Conservation (phyloP, 345 rosid genomes). For the Brassica juncea region DNA sequence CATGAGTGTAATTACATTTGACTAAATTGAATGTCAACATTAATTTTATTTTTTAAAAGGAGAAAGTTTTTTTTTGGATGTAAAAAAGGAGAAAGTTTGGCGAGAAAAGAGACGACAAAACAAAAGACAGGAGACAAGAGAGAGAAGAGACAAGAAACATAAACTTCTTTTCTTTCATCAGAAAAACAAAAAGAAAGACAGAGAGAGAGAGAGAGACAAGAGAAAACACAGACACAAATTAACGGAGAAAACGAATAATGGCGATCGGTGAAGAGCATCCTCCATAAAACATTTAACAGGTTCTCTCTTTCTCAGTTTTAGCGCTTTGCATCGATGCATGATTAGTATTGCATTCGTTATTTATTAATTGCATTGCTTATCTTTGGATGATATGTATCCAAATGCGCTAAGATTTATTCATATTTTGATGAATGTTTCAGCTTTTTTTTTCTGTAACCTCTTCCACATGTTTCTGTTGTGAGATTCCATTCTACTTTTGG, state of each 20-base stretch:
- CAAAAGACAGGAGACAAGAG: not conserved
- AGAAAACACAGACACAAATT: not conserved
- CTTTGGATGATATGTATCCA: not conserved
- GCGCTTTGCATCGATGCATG: not conserved
- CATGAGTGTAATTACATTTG: constrained; percentile 8
- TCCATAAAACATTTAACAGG: constrained; percentile 30
- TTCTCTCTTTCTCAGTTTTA: constrained; percentile 10
- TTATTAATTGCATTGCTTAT: not conserved
- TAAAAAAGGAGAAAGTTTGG: not conserved
- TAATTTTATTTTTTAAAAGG: not conserved
- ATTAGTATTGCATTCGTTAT: not conserved
- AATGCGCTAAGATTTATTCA: constrained; percentile 1
- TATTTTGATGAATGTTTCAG: not conserved
- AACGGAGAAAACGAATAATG: constrained; percentile 25
- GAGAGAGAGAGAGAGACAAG: not conserved
- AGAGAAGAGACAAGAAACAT: not conserved
- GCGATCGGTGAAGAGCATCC: constrained; percentile 45
- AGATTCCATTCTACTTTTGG: not conserved
- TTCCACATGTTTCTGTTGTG: not conserved
- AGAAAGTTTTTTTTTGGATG: not conserved
- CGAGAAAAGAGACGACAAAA: constrained; percentile 6
- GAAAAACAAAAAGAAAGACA: not conserved
- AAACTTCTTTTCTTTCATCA: not conserved
- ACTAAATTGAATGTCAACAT: constrained; percentile 24
- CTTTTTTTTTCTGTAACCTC: not conserved